A percentile compares a stretch with the other conserved stretches of the same genome.
Evolutionary conservation across 345 rosid species (phyloP).

Genomic region (Barbarea vulgaris): DNA sequence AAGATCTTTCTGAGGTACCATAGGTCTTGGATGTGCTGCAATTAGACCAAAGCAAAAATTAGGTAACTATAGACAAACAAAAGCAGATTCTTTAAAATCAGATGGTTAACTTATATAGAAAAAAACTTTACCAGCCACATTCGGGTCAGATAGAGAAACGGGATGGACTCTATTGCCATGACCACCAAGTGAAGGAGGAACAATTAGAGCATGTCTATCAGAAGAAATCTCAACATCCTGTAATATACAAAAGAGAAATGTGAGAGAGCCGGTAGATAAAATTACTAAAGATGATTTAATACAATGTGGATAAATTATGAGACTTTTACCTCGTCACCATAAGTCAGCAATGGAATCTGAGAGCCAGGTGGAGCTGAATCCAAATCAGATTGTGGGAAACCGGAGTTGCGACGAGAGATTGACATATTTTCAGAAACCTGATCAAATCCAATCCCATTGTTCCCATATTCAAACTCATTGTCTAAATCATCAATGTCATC

Average conservation of each 20-base stretch:
- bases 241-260: slow-evolving; percentile 16
- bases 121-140: slow-evolving; percentile 61
- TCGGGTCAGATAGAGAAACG: slow-evolving; percentile 64
- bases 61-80: slow-evolving; percentile 2
- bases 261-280: slow-evolving; percentile 12
- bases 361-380: slow-evolving; percentile 78
- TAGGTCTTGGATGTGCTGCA: slow-evolving; percentile 87
- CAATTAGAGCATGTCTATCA: slow-evolving; percentile 90
- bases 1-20: slow-evolving; percentile 93
- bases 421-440: slow-evolving; percentile 67
- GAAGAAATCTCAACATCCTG: slow-evolving; percentile 87
- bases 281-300: neutral
- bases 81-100: neutral
- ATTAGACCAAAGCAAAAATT: slow-evolving; percentile 3
- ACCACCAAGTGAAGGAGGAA: slow-evolving; percentile 69
- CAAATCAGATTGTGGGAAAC: slow-evolving; percentile 59
- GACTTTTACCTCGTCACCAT: slow-evolving; percentile 82
- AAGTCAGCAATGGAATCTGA: slow-evolving; percentile 88
- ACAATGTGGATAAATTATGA: neutral
- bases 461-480: slow-evolving; percentile 78
- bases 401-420: slow-evolving; percentile 59
- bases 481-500: slow-evolving; percentile 94
- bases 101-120: neutral
- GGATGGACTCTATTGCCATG: slow-evolving; percentile 85
- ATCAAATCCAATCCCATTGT: slow-evolving; percentile 61